Evolutionary conservation across 2,329 filamentous ascomycete species (phyloP).

Genomic region (Fusarium sambucinum): DNA sequence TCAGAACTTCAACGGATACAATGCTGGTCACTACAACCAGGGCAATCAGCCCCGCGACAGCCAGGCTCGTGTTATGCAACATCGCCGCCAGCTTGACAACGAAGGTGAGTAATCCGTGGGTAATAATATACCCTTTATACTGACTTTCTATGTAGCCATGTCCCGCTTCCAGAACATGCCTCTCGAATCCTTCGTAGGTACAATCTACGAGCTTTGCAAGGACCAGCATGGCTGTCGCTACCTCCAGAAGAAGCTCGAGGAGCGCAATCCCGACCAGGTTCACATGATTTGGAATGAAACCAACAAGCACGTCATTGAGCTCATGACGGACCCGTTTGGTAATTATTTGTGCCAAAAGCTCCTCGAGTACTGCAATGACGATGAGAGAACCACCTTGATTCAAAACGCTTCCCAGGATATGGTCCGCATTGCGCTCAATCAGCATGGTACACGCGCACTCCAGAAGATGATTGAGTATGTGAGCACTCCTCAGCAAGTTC

Average conservation of each 20-base stretch:
- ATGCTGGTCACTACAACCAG: constrained; percentile 62
- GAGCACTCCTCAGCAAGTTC: constrained; percentile 84
- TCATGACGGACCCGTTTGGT: constrained; percentile 99
- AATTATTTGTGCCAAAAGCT: constrained; percentile 99
- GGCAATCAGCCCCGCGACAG: constrained; percentile 74
- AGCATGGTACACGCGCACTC: constrained; percentile 94
- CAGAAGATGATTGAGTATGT: constrained; percentile 99
- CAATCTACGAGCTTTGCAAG: constrained; percentile 93
- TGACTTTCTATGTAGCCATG: constrained; percentile 64
- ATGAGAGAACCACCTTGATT: constrained; percentile 93
- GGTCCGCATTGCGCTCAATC: constrained; percentile 93
- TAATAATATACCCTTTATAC: constrained; percentile 17
- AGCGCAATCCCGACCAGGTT: constrained; percentile 83
- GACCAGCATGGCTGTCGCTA: constrained; percentile 98
- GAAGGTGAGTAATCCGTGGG: constrained; percentile 65
- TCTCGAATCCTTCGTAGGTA: constrained; percentile 82
- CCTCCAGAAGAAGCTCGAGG: constrained; percentile 96
- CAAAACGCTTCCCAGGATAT: constrained; percentile 89
- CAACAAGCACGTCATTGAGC: constrained; percentile 90
- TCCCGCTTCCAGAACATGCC: constrained; percentile 87
- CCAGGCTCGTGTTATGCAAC: constrained; percentile 80
- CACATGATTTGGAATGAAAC: constrained; percentile 96
- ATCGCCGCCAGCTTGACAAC: constrained; percentile 78
- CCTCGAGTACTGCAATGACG: constrained; percentile 93
- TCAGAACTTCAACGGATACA: constrained; percentile 70